A percentile compares a stretch with the other conserved stretches of the same genome.
These are phyloP conservation scores for Paspalum notatum DNA, from an alignment of 176 grass and related monocot species.

Conservation along the genomic window DNA sequence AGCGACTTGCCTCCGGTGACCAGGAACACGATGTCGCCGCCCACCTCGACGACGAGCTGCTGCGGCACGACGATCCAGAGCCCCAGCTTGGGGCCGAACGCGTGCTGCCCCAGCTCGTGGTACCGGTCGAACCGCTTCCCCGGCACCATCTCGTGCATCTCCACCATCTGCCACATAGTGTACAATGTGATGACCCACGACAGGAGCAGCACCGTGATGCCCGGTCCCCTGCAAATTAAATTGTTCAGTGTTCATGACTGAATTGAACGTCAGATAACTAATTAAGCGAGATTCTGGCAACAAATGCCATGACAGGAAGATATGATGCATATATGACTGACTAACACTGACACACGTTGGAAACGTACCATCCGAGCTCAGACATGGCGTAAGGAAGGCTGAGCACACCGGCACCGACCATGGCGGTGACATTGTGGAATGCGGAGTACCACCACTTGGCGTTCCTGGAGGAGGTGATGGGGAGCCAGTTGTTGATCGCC, in stretches of 20 bases:
- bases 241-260: no score
- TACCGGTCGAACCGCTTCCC: conserved; percentile 87
- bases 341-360: no score
- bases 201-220: conserved; percentile 64
- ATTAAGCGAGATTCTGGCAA: no score
- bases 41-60: conserved; percentile 78
- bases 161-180: conserved; percentile 98
- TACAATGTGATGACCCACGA: conserved; percentile 90
- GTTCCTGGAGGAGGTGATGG: conserved; percentile 75
- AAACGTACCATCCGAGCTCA: conserved; percentile 83
- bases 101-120: conserved; percentile 89
- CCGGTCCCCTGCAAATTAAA: conserved; percentile 58
- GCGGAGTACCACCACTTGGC: conserved; percentile 96
- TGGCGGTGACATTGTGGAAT: conserved; percentile 98
- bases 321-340: no score
- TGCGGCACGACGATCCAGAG: conserved; percentile 87
- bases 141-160: conserved; percentile 93
- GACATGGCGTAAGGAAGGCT: conserved; percentile 87
- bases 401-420: conserved; percentile 93
- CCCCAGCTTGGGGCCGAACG: conserved; percentile 73
- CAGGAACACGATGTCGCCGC: conserved; percentile 88
- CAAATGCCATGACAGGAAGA: no score
- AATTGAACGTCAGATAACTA: no score
- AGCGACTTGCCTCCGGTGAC: conserved; percentile 84
- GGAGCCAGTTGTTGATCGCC: conserved; percentile 70